phyloP scores from a whole-genome alignment of 805 yeast genomes.

The Candida boidinii region DNA sequence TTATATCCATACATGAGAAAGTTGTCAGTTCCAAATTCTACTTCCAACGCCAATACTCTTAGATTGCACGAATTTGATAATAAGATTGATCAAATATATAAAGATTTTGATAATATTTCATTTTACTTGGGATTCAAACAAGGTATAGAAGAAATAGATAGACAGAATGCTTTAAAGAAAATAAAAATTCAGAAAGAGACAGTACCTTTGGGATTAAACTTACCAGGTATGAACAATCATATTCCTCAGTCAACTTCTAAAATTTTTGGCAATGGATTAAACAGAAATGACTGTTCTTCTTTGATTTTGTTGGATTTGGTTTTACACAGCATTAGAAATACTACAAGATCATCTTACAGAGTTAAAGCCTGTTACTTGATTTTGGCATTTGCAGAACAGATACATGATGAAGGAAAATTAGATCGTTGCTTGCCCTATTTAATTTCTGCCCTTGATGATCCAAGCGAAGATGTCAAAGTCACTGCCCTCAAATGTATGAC shows the following conservation, averaged over 20 bases:
- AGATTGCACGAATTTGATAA: conserved; percentile 37
- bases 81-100: conserved; percentile 53
- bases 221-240: conserved; percentile 47
- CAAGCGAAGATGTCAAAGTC: conserved; percentile 54
- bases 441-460: conserved; percentile 63
- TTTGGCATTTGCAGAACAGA: conserved; percentile 63
- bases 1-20: conserved; percentile 58
- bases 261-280: conserved; percentile 12
- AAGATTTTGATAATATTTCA: conserved; percentile 46
- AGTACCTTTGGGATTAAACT: conserved; percentile 34
- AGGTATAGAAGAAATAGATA: conserved; percentile 10
- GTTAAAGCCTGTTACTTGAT: conserved; percentile 70
- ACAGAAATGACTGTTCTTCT: conserved; percentile 34
- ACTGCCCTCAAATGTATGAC: conserved; percentile 58
- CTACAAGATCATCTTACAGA: conserved; percentile 50
- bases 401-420: conserved; percentile 75
- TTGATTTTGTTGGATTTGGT: conserved; percentile 51
- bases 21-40: conserved; percentile 15
- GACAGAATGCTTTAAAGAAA: conserved; percentile 6
- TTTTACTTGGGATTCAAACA: conserved; percentile 29
- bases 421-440: conserved; percentile 83
- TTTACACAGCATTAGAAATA: conserved; percentile 51
- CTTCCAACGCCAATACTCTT: conserved; percentile 2
- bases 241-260: conserved; percentile 28
- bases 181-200: conserved; percentile 9